phyloP scores from a whole-genome alignment of 2,329 filamentous ascomycete genomes.

The Curvularia eragrostidis region DNA sequence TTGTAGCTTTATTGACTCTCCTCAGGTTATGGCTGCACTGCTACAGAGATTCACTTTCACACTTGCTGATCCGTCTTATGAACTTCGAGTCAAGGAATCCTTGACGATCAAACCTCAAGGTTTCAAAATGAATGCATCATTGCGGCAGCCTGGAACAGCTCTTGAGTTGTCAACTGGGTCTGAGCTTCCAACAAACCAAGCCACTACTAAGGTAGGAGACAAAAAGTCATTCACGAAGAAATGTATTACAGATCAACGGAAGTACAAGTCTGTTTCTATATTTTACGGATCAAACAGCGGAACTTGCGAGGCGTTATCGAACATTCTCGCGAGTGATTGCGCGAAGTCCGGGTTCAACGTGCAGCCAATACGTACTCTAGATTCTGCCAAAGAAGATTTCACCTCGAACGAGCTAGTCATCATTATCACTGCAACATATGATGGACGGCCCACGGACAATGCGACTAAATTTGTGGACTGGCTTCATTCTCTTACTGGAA shows the following conservation, averaged over 20 bases:
- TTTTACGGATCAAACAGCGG: constrained; percentile 40
- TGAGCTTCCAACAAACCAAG: background rate
- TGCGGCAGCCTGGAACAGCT: background rate
- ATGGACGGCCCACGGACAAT: constrained; percentile 48
- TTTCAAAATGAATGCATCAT: constrained; percentile 38
- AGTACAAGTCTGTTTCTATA: constrained; percentile 20
- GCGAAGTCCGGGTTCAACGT: background rate
- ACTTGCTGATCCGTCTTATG: constrained; percentile 45
- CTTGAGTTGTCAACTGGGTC: background rate
- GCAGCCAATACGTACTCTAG: constrained; percentile 1
- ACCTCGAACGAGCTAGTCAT: constrained; percentile 38
- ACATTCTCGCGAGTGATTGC: constrained; percentile 33
- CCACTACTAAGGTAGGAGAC: background rate
- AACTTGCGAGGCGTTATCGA: constrained; percentile 45
- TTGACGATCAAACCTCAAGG: constrained; percentile 51
- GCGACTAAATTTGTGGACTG: constrained; percentile 44
- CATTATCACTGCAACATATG: constrained; percentile 46
- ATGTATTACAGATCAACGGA: background rate
- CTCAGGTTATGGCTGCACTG: background rate
- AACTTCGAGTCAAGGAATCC: constrained; percentile 45
- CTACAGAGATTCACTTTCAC: constrained; percentile 39
- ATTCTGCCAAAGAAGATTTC: constrained; percentile 28
- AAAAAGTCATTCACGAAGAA: background rate
- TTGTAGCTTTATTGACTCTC: background rate
- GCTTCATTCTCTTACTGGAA: constrained; percentile 52